These are phyloP conservation scores for Pyrenochaeta sp. DNA, from an alignment of 2,329 filamentous ascomycete genomes.

Conservation along the genomic window DNA sequence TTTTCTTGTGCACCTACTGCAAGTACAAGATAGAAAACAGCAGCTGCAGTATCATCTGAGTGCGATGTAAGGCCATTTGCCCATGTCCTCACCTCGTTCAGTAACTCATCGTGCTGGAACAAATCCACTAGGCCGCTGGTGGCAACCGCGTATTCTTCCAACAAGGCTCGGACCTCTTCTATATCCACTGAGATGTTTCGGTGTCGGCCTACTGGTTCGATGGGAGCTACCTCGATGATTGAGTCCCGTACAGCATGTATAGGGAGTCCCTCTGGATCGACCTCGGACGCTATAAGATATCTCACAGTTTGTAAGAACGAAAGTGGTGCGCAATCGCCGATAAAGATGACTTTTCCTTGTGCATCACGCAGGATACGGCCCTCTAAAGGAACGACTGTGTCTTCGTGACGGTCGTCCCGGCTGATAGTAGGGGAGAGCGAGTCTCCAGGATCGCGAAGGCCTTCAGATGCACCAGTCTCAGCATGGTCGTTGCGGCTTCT, in stretches of 20 bases:
- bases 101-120: conserved; percentile 53
- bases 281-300: conserved; percentile 56
- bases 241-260: conserved; percentile 38
- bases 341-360: conserved; percentile 63
- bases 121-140: conserved; percentile 60
- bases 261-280: conserved; percentile 31
- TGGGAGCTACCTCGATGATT: conserved; percentile 42
- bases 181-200: conserved; percentile 33
- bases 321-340: conserved; percentile 62
- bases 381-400: conserved; percentile 54
- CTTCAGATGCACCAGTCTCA: neutral
- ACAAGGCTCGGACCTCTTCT: conserved; percentile 52
- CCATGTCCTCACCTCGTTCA: conserved; percentile 40
- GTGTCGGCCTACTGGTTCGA: conserved; percentile 31
- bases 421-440: conserved; percentile 35
- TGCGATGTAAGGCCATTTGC: conserved; percentile 14
- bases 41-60: conserved; percentile 54
- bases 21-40: conserved; percentile 61
- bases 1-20: conserved; percentile 59
- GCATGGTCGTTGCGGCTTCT: conserved; percentile 10
- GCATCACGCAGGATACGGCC: conserved; percentile 60
- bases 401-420: conserved; percentile 49
- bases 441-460: conserved; percentile 4
- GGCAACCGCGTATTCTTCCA: conserved; percentile 56
- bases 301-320: conserved; percentile 63